Evolutionary conservation across 2,329 filamentous ascomycete genomes (phyloP).

Genomic region (Sporothrix mexicana): DNA sequence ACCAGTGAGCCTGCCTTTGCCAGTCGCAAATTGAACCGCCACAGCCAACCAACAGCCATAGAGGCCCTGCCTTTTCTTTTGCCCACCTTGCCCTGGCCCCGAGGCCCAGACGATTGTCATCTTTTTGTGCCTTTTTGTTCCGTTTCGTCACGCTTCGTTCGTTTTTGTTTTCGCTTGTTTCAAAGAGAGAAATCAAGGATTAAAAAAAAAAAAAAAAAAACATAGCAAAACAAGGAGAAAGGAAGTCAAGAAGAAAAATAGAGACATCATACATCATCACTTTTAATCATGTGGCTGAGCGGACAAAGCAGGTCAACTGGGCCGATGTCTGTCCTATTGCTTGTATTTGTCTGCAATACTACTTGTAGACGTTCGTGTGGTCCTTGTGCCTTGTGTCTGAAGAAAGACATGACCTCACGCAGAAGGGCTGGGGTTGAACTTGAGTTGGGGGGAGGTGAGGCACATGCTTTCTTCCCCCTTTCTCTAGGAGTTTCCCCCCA

Average conservation of each 20-base stretch:
- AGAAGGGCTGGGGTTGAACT: not conserved
- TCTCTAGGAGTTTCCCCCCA: not conserved
- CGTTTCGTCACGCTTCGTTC: not conserved
- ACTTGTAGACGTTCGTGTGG: not conserved
- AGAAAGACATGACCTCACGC: constrained; percentile 7
- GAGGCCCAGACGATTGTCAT: not conserved
- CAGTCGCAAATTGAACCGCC: not conserved
- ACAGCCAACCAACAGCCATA: not conserved
- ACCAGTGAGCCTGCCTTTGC: not conserved
- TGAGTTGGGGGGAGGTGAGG: not conserved
- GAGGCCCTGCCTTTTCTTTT: not conserved
- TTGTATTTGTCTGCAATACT: constrained; percentile 6
- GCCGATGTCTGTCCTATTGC: not conserved
- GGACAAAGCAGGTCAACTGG: not conserved
- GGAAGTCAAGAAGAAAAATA: not conserved
- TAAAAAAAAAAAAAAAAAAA: not conserved
- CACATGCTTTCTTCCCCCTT: constrained; percentile 1
- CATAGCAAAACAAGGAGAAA: not conserved
- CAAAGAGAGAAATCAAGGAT: not conserved
- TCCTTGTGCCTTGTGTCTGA: not conserved
- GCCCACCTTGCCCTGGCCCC: constrained; percentile 14
- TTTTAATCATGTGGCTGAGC: not conserved
- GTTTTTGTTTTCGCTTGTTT: not conserved
- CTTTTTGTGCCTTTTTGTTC: not conserved
- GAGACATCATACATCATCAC: not conserved